These are phyloP conservation scores for Chrysosphaeria jannelii DNA, from an alignment of 2,329 filamentous ascomycete species.

Conservation along the genomic window DNA sequence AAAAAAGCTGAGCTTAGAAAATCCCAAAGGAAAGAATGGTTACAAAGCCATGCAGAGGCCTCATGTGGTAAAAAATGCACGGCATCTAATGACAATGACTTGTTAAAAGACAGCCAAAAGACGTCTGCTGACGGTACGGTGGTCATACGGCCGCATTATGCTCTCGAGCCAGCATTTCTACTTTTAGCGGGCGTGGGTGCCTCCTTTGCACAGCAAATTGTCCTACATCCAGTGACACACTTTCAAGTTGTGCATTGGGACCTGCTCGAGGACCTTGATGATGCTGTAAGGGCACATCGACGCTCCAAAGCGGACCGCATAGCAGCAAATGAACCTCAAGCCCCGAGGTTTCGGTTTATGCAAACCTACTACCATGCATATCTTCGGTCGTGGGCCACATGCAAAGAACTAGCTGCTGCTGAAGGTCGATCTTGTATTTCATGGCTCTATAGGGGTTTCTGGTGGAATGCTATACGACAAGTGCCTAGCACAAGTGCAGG, in stretches of 20 bases:
- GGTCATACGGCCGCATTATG: conserved; percentile 42
- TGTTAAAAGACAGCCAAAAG: no score
- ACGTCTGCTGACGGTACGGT: no score
- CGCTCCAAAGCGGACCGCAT: no score
- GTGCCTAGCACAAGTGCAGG: conserved; percentile 51
- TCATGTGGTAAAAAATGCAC: no score
- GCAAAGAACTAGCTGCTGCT: conserved; percentile 20
- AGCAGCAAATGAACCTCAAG: no score
- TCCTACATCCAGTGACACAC: conserved; percentile 41
- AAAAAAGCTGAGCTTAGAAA: no score
- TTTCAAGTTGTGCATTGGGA: conserved; percentile 47
- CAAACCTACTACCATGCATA: conserved; percentile 42
- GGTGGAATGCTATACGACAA: conserved; percentile 40
- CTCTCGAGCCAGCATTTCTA: conserved; percentile 43
- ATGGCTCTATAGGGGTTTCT: conserved; percentile 44
- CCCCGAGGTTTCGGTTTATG: conserved; percentile 20
- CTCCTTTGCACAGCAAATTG: conserved; percentile 33
- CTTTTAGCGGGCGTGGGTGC: conserved; percentile 37
- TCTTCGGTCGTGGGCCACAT: conserved; percentile 31
- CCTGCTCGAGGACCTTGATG: conserved; percentile 40
- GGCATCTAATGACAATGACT: no score
- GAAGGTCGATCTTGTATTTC: conserved; percentile 23
- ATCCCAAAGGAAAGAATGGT: no score
- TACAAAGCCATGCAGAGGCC: no score
- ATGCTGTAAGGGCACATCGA: conserved; percentile 6